These are phyloP conservation scores for Candida boidinii DNA, from an alignment of 805 yeast species.

Conservation along the genomic window DNA sequence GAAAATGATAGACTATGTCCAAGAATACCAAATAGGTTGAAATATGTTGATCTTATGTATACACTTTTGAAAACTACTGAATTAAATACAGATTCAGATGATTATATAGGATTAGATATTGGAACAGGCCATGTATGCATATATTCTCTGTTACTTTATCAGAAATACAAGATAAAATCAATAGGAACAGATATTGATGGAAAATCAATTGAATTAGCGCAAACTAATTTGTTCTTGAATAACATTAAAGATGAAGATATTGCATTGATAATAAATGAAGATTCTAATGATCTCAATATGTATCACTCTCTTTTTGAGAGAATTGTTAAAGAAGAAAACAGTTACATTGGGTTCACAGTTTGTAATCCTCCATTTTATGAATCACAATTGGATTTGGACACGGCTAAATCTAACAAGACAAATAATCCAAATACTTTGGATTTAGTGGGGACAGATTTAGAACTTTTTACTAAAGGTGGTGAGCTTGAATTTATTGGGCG, in stretches of 20 bases:
- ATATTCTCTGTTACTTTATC: slow-evolving; percentile 33
- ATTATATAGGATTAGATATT: slow-evolving; percentile 29
- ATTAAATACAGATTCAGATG: background rate
- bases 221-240: slow-evolving; percentile 20
- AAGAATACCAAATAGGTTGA: slow-evolving; percentile 20
- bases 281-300: slow-evolving; percentile 10
- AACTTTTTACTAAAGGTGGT: slow-evolving; percentile 37
- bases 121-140: slow-evolving; percentile 44
- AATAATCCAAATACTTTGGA: slow-evolving; percentile 3
- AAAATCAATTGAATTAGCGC: slow-evolving; percentile 23
- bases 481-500: slow-evolving; percentile 30
- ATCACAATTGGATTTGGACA: slow-evolving; percentile 24
- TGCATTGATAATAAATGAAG: slow-evolving; percentile 4
- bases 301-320: background rate
- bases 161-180: slow-evolving; percentile 13
- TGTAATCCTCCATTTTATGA: slow-evolving; percentile 50
- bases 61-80: slow-evolving; percentile 3
- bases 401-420: slow-evolving; percentile 16
- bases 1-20: slow-evolving; percentile 21
- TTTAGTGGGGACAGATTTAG: slow-evolving; percentile 26
- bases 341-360: slow-evolving; percentile 24
- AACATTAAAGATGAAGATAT: slow-evolving; percentile 12
- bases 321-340: slow-evolving; percentile 3
- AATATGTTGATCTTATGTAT: slow-evolving; percentile 17
- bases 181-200: slow-evolving; percentile 35